Evolutionary conservation across 257 asterid species (phyloP), one percentile per base, ranked within the genome.

Genomic region (Capsicum chinense): DNA sequence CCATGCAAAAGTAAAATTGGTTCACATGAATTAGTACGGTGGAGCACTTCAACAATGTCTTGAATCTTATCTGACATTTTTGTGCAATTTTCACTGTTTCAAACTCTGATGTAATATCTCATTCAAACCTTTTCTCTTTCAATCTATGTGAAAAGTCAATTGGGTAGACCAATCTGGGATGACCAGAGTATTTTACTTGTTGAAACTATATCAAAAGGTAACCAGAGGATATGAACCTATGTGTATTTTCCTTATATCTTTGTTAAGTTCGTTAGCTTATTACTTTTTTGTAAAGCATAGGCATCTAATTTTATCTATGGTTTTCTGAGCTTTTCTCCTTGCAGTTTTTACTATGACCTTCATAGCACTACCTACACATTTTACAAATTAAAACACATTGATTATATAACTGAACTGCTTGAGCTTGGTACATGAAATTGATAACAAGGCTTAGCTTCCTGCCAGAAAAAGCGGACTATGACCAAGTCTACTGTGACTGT

Each of bases 391-490:
- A 54, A 78, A 5, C 64, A 78, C 64, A 13, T 21, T 78, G 81
- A 76, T 76, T 76, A 76, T 54, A 13, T 54, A 50, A 47, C 64
- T 52, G 50, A 76, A 79, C 84, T 83, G 84, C 86, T 86, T 71
- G 62, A 79, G 86, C 83, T 86, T 83, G 80, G 83, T 83, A 79
- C 66, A 15, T 80, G 63, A 68, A 62, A 86, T 85, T 74, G 73
- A 86, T 66, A 83, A 52, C 35, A 66, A 80, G 86, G 90, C 85
- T 87, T 42, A 81, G 86, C 73, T 86, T 79, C 85, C 84, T 87
- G 89, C 87, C 86, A 84, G 85, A 87, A 85, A 87, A 82, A 88
- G 84, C 85, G 76, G 79, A 63, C 84, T 85, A 83, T 89, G 89
- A 79, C 82, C 67, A 83, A 81, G 82, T 85, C 85, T 83, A 90